A percentile compares a stretch with the other conserved stretches of the same genome.
Conservation (phyloP, 257 asterid species). For the Galeopsis tetrahit region DNA sequence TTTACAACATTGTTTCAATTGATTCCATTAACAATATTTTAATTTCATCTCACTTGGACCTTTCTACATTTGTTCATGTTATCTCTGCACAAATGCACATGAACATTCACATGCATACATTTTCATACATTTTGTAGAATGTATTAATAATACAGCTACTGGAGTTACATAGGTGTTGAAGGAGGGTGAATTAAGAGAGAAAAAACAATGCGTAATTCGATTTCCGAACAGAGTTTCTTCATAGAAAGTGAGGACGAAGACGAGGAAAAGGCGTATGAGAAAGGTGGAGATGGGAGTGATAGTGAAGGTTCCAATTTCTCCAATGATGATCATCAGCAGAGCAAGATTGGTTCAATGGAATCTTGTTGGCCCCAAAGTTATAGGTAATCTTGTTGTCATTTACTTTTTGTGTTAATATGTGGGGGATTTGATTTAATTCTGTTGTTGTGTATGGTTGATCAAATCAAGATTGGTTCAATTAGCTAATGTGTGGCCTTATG, state of each 20-base stretch:
- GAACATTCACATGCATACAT: constrained; percentile 31
- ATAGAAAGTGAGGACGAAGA: constrained; percentile 89
- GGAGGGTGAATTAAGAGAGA: constrained; percentile 23
- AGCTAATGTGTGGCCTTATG: too few relatives aligned
- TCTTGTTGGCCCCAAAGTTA: constrained; percentile 96
- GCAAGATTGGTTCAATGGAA: constrained; percentile 47
- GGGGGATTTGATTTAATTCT: constrained; percentile 10
- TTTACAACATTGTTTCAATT: constrained; percentile 1
- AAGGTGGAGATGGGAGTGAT: constrained; percentile 57
- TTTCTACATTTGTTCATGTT: not conserved
- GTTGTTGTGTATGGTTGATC: not conserved
- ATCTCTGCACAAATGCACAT: constrained; percentile 17
- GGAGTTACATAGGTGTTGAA: not conserved
- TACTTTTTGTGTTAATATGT: not conserved
- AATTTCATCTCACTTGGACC: not conserved
- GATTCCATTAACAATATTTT: not conserved
- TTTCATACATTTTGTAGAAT: not conserved
- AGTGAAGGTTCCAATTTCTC: constrained; percentile 59
- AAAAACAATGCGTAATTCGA: constrained; percentile 65
- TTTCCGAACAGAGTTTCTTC: constrained; percentile 76
- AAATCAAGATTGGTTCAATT: not conserved
- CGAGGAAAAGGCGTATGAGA: constrained; percentile 50
- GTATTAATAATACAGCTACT: too few relatives aligned
- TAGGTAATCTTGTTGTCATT: constrained; percentile 42
- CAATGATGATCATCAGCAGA: constrained; percentile 45